A percentile compares a stretch with the other conserved stretches of the same genome.
Evolutionary conservation across 495 filamentous ascomycete genomes (phyloP).

Genomic region (Aspergillus campestris): DNA sequence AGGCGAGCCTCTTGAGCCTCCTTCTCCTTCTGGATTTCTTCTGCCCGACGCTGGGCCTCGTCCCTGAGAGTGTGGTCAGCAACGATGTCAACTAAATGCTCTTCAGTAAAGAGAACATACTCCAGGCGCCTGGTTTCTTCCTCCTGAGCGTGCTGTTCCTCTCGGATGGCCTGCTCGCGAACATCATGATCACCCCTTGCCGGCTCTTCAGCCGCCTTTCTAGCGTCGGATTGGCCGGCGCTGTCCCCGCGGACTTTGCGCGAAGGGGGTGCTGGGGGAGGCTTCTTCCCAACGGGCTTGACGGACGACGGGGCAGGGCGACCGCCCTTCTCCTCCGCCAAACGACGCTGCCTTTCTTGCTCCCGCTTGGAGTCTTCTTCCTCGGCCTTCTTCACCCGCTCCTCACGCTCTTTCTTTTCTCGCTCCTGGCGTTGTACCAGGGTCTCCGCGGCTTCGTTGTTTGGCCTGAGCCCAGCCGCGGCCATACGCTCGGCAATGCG

Average conservation of each 20-base stretch:
- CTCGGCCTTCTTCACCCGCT: conserved; percentile 79
- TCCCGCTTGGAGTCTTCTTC: conserved; percentile 92
- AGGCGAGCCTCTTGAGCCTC: conserved; percentile 76
- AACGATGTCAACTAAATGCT: conserved; percentile 9
- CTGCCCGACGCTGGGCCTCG: conserved; percentile 66
- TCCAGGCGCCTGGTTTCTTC: conserved; percentile 67
- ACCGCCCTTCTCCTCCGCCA: conserved; percentile 71
- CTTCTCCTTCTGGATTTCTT: conserved; percentile 69
- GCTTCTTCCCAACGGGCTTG: conserved; percentile 61
- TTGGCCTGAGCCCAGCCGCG: conserved; percentile 80
- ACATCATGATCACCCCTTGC: conserved; percentile 41
- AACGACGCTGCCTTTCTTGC: conserved; percentile 72
- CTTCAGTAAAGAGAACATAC: conserved; percentile 49
- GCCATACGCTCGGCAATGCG: conserved; percentile 97
- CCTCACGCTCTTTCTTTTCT: conserved; percentile 78
- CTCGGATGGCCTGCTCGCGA: conserved; percentile 51
- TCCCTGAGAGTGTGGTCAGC: conserved; percentile 49
- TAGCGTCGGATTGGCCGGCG: conserved; percentile 46
- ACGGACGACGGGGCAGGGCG: conserved; percentile 41
- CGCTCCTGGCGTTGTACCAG: conserved; percentile 78
- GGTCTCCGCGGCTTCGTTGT: conserved; percentile 60
- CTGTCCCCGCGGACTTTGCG: conserved; percentile 62
- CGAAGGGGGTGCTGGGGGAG: conserved; percentile 75
- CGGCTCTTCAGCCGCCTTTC: conserved; percentile 49
- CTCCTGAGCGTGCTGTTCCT: conserved; percentile 73